phyloP scores from a whole-genome alignment of 352 stramenopile genomes.

The Pythium guiyangense region DNA sequence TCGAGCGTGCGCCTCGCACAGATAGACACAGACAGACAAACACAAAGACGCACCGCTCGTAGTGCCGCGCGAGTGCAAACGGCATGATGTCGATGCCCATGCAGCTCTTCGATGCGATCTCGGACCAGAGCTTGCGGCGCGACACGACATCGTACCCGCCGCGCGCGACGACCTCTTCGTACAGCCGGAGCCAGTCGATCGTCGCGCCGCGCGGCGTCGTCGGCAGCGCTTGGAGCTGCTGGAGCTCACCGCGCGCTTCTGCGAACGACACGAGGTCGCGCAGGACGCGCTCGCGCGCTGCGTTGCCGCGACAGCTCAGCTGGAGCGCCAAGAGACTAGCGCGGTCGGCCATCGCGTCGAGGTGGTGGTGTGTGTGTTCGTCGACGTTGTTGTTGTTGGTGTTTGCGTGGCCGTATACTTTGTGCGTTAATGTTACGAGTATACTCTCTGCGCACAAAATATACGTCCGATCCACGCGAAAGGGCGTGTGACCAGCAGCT shows the following conservation, averaged over 20 bases:
- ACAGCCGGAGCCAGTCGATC: slow-evolving; percentile 77
- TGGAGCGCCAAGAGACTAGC: slow-evolving; percentile 54
- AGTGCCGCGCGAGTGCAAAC: slow-evolving; percentile 55
- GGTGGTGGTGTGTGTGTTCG: background rate
- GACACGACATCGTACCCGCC: slow-evolving; percentile 54
- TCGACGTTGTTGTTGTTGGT: background rate
- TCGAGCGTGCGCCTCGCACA: background rate
- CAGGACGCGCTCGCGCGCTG: slow-evolving; percentile 47
- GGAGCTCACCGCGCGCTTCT: slow-evolving; percentile 40
- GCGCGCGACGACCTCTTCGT: slow-evolving; percentile 72
- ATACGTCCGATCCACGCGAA: background rate
- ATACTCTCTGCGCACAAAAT: background rate
- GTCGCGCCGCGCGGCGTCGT: slow-evolving; percentile 42
- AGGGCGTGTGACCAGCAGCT: background rate
- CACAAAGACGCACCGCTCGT: slow-evolving; percentile 28
- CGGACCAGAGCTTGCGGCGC: slow-evolving; percentile 46
- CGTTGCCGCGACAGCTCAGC: slow-evolving; percentile 61
- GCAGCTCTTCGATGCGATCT: slow-evolving; percentile 37
- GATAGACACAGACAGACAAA: background rate
- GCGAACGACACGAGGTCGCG: slow-evolving; percentile 54
- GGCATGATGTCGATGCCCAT: slow-evolving; percentile 63
- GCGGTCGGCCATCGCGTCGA: slow-evolving; percentile 18
- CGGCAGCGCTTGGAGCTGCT: slow-evolving; percentile 43
- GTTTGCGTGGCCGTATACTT: background rate
- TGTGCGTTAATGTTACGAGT: background rate